These are phyloP conservation scores for Cladorrhinum samala DNA, from an alignment of 495 filamentous ascomycete species.

Conservation along the genomic window DNA sequence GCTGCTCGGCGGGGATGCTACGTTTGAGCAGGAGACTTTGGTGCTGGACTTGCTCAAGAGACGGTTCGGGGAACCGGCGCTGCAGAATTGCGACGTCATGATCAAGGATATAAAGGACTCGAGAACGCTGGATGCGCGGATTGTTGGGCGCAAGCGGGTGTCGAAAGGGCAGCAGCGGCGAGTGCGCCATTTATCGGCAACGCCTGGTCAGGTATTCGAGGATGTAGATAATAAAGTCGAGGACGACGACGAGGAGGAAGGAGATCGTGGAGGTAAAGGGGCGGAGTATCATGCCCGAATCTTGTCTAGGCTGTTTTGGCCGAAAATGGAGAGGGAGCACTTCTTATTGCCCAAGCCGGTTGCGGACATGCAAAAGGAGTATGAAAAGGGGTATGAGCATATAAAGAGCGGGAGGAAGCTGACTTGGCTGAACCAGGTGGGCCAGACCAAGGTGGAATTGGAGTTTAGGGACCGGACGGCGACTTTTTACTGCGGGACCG, in stretches of 20 bases:
- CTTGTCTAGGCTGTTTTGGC: slow-evolving; percentile 92
- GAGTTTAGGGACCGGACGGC: slow-evolving; percentile 77
- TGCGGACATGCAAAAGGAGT: slow-evolving; percentile 55
- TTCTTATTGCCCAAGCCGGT: slow-evolving; percentile 68
- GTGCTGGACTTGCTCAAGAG: slow-evolving; percentile 85
- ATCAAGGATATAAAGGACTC: slow-evolving; percentile 89
- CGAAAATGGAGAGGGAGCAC: slow-evolving; percentile 66
- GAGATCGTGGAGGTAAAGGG: slow-evolving; percentile 14
- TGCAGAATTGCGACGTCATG: slow-evolving; percentile 97
- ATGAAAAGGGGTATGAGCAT: slow-evolving; percentile 68
- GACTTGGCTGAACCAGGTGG: slow-evolving; percentile 77
- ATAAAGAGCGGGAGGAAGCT: slow-evolving; percentile 79
- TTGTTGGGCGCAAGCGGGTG: slow-evolving; percentile 39
- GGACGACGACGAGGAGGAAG: neutral
- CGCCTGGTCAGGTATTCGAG: too few species aligned
- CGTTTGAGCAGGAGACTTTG: slow-evolving; percentile 65
- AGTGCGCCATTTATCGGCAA: too few species aligned
- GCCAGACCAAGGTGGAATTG: slow-evolving; percentile 72
- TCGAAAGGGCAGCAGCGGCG: neutral
- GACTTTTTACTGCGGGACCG: slow-evolving; percentile 66
- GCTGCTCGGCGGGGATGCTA: slow-evolving; percentile 61
- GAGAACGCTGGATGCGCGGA: slow-evolving; percentile 57
- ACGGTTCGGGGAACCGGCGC: slow-evolving; percentile 74
- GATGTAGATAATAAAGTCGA: neutral
- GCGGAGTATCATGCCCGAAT: slow-evolving; percentile 66